Evolutionary conservation across 208 protist genomes (phyloP).

Genomic region (Trypanosoma lewisi): DNA sequence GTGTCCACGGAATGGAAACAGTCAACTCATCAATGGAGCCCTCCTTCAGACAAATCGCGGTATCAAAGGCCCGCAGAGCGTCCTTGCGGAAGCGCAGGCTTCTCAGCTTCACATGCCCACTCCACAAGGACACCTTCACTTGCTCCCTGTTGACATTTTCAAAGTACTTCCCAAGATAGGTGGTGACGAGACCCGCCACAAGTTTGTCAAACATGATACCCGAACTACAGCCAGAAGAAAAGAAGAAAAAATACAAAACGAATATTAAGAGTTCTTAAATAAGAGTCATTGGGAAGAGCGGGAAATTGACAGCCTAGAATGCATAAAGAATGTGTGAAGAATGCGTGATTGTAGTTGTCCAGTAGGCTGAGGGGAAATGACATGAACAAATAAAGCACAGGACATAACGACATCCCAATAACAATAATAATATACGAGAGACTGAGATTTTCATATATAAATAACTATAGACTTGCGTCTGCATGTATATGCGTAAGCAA

Average conservation of each 20-base stretch:
- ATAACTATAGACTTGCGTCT: neutral
- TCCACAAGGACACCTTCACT: constrained; percentile 83
- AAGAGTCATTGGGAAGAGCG: too few species aligned
- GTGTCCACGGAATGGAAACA: constrained; percentile 75
- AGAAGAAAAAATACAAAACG: constrained; percentile 12
- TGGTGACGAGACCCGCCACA: constrained; percentile 67
- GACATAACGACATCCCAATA: too few species aligned
- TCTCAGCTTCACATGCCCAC: constrained; percentile 64
- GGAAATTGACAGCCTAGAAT: too few species aligned
- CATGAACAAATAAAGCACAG: too few species aligned
- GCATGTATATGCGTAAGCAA: neutral
- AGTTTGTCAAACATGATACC: constrained; percentile 76
- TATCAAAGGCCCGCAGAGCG: constrained; percentile 56
- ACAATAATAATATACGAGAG: neutral
- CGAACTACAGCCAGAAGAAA: constrained; percentile 1
- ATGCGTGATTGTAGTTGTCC: too few species aligned
- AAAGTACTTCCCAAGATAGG: constrained; percentile 82
- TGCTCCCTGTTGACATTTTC: constrained; percentile 80
- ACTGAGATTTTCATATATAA: neutral
- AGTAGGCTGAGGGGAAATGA: too few species aligned
- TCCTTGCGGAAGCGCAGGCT: constrained; percentile 62
- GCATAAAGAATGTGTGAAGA: too few species aligned
- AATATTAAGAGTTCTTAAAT: neutral
- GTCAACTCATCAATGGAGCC: constrained; percentile 70
- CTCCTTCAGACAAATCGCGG: constrained; percentile 54